Evolutionary conservation across 2,329 filamentous ascomycete genomes (phyloP).

Genomic region (Nothophoma quercina): DNA sequence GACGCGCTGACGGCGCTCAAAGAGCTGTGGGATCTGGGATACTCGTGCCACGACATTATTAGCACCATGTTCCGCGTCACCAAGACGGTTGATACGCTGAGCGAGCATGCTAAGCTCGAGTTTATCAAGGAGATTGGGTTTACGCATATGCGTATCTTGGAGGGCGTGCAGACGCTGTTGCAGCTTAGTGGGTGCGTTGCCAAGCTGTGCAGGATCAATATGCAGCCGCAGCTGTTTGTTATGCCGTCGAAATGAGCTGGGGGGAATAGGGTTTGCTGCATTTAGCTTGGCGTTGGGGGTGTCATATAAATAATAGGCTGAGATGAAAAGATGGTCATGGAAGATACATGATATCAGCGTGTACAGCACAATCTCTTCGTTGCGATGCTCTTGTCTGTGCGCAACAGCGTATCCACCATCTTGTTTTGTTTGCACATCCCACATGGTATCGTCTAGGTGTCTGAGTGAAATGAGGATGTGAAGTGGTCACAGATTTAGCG

Average conservation of each 20-base stretch:
- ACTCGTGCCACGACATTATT: slow-evolving; percentile 99
- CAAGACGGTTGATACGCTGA: slow-evolving; percentile 90
- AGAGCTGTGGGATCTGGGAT: slow-evolving; percentile 93
- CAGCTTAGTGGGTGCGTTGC: slow-evolving; percentile 94
- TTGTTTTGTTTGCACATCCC: too few relatives aligned
- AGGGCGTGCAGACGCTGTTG: slow-evolving; percentile 92
- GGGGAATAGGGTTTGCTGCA: slow-evolving; percentile 16
- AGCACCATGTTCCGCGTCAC: slow-evolving; percentile 99
- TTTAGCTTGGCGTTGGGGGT: slow-evolving; percentile 47
- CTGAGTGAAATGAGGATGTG: too few relatives aligned
- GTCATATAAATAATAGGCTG: too few relatives aligned
- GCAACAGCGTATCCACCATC: too few relatives aligned
- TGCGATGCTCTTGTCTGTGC: too few relatives aligned
- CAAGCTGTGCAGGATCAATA: slow-evolving; percentile 92
- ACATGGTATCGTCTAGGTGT: too few relatives aligned
- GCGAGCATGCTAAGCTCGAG: slow-evolving; percentile 93
- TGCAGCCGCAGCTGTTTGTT: slow-evolving; percentile 85
- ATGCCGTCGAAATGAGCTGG: slow-evolving; percentile 35
- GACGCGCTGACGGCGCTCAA: slow-evolving; percentile 83
- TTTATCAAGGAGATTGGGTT: slow-evolving; percentile 99
- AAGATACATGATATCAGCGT: too few relatives aligned
- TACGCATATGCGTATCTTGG: slow-evolving; percentile 98
- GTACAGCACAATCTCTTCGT: too few relatives aligned
- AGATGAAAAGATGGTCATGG: too few relatives aligned
- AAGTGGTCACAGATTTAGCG: too few relatives aligned